These are phyloP conservation scores for Stenocarpella maydis DNA, from an alignment of 2,329 filamentous ascomycete species.

Conservation along the genomic window DNA sequence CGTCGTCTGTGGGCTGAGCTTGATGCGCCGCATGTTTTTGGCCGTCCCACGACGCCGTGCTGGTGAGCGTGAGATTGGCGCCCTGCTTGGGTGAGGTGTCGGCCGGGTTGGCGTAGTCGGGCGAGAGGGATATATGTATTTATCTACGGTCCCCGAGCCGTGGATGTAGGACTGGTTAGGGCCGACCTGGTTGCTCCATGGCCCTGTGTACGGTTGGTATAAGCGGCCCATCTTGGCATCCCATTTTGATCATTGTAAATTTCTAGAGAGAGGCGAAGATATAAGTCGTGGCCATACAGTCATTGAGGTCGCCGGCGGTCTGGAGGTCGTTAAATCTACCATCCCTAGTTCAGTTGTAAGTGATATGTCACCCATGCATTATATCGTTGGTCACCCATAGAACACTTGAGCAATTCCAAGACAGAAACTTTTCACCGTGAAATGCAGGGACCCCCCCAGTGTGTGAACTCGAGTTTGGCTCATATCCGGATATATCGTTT, in stretches of 20 bases:
- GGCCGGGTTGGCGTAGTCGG: slow-evolving; percentile 70
- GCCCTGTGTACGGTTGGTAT: slow-evolving; percentile 56
- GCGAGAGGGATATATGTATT: slow-evolving; percentile 70
- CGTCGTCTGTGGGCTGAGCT: slow-evolving; percentile 75
- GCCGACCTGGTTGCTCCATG: slow-evolving; percentile 72
- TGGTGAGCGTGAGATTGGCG: slow-evolving; percentile 71
- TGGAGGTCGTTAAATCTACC: slow-evolving; percentile 9
- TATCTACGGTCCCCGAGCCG: slow-evolving; percentile 61
- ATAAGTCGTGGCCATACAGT: background rate
- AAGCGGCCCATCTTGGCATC: background rate
- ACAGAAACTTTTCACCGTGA: background rate
- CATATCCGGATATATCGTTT: background rate
- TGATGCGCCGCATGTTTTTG: slow-evolving; percentile 77
- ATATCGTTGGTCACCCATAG: background rate
- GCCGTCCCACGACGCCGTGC: slow-evolving; percentile 74
- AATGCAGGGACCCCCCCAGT: background rate
- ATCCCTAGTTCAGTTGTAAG: background rate
- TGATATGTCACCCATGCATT: background rate
- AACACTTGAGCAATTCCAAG: too few relatives aligned
- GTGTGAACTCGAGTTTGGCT: too few relatives aligned
- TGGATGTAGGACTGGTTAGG: slow-evolving; percentile 82
- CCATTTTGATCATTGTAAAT: too few relatives aligned
- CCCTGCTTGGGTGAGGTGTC: slow-evolving; percentile 70
- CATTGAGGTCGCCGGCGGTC: slow-evolving; percentile 8
- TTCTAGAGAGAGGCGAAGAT: background rate